Conservation (phyloP, 2,329 filamentous ascomycete species). For the Arachnopeziza araneosa region DNA sequence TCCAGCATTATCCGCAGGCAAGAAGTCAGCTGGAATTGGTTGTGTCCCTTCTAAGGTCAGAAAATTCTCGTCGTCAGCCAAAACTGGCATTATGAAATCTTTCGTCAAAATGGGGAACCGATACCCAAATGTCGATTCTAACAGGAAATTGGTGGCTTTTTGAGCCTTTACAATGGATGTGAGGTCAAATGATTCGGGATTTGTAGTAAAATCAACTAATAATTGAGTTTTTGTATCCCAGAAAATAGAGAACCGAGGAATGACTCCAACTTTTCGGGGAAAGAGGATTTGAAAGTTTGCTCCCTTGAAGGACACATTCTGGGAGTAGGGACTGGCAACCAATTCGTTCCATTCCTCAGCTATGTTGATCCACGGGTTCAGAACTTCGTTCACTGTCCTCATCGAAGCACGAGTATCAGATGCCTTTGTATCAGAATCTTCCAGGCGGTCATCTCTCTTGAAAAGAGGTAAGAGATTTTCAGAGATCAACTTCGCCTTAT, state of each 20-base stretch:
- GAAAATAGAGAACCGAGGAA: slow-evolving; percentile 22
- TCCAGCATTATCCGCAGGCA: not conserved
- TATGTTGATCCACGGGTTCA: slow-evolving; percentile 35
- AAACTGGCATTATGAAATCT: not conserved
- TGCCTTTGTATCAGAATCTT: slow-evolving; percentile 41
- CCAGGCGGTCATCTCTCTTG: slow-evolving; percentile 31
- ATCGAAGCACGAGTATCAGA: slow-evolving; percentile 37
- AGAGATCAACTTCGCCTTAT: slow-evolving; percentile 67
- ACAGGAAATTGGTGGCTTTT: slow-evolving; percentile 18
- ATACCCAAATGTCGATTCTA: slow-evolving; percentile 20
- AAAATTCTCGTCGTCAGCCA: not conserved
- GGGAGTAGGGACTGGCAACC: slow-evolving; percentile 60
- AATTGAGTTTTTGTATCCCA: slow-evolving; percentile 26
- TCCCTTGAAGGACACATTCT: slow-evolving; percentile 35
- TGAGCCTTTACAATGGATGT: not conserved
- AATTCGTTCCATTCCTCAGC: slow-evolving; percentile 50
- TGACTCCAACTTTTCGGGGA: slow-evolving; percentile 14
- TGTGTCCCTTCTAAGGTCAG: not conserved
- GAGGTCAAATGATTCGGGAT: slow-evolving; percentile 48
- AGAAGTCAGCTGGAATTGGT: not conserved
- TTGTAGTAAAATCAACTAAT: slow-evolving; percentile 35
- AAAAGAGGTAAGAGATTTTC: slow-evolving; percentile 66
- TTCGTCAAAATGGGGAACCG: slow-evolving; percentile 15
- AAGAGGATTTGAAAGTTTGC: slow-evolving; percentile 16
- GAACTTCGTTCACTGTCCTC: slow-evolving; percentile 27